Evolutionary conservation across 192 early-diverging fungal species (phyloP).

Genomic region (Coemansia sp.): DNA sequence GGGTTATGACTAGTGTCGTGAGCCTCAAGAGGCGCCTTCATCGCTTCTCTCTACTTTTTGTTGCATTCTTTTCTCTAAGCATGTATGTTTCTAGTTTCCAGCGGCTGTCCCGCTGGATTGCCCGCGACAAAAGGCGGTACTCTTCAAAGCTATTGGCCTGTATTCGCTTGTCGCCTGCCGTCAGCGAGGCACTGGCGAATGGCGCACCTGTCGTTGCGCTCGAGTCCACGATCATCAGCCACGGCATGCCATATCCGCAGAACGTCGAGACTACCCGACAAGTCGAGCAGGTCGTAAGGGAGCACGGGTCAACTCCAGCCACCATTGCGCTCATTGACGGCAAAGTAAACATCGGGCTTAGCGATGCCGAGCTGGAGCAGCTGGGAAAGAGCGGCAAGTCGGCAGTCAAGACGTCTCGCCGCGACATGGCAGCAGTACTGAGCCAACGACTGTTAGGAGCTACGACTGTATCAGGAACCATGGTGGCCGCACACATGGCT

Average conservation of each 20-base stretch:
- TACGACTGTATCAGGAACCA: slow-evolving; percentile 91
- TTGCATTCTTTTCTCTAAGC: background rate
- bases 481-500: slow-evolving; percentile 79
- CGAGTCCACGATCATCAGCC: slow-evolving; percentile 94
- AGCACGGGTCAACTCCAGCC: slow-evolving; percentile 76
- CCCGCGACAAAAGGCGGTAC: background rate
- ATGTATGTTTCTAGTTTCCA: background rate
- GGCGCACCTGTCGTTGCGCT: slow-evolving; percentile 80
- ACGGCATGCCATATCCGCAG: slow-evolving; percentile 93
- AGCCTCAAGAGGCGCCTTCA: background rate
- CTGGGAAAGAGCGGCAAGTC: slow-evolving; percentile 61
- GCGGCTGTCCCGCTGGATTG: background rate
- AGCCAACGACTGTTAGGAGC: slow-evolving; percentile 70
- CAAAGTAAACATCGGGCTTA: slow-evolving; percentile 75
- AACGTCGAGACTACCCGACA: slow-evolving; percentile 82
- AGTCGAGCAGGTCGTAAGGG: slow-evolving; percentile 74
- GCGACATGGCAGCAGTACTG: slow-evolving; percentile 79
- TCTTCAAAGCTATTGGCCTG: background rate
- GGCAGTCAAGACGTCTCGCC: slow-evolving; percentile 76
- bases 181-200: slow-evolving; percentile 56
- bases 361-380: slow-evolving; percentile 56
- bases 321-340: slow-evolving; percentile 90
- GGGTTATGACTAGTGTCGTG: background rate
- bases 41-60: background rate
- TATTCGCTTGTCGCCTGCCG: slow-evolving; percentile 20